Conservation (phyloP, 2,329 filamentous ascomycete genomes). For the Colletotrichum tamarilloi region DNA sequence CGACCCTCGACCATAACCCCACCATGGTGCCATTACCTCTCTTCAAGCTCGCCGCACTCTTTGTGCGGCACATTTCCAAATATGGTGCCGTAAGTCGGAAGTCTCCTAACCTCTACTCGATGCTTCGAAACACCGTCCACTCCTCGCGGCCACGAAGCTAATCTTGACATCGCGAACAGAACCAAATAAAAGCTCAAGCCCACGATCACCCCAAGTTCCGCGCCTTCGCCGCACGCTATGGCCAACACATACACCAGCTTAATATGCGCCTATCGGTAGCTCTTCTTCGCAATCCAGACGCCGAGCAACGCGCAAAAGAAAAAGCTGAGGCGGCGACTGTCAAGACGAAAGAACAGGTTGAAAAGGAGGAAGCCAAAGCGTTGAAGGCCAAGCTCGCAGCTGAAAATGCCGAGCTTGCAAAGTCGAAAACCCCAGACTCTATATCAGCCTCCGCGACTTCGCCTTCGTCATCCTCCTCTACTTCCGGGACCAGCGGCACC, state of each 20-base stretch:
- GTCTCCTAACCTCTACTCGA: neutral
- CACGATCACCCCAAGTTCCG: constrained; percentile 73
- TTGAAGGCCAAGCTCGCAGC: constrained; percentile 50
- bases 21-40: constrained; percentile 73
- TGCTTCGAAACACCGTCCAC: neutral
- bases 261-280: constrained; percentile 75
- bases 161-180: constrained; percentile 53
- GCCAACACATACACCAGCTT: constrained; percentile 73
- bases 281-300: constrained; percentile 66
- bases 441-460: neutral
- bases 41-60: constrained; percentile 74
- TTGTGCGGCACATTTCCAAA: constrained; percentile 74
- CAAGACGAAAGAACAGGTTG: constrained; percentile 71
- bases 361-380: constrained; percentile 61
- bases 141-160: neutral
- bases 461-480: neutral
- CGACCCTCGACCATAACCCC: constrained; percentile 22
- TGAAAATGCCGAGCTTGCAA: constrained; percentile 11
- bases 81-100: constrained; percentile 72
- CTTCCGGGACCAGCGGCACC: neutral
- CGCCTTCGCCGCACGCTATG: constrained; percentile 69
- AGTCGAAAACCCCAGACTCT: neutral
- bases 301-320: constrained; percentile 69
- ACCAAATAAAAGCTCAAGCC: constrained; percentile 73
- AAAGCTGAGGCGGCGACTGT: constrained; percentile 72